phyloP scores from a whole-genome alignment of 2,329 filamentous ascomycete genomes.

The Ophiobolus disseminans region DNA sequence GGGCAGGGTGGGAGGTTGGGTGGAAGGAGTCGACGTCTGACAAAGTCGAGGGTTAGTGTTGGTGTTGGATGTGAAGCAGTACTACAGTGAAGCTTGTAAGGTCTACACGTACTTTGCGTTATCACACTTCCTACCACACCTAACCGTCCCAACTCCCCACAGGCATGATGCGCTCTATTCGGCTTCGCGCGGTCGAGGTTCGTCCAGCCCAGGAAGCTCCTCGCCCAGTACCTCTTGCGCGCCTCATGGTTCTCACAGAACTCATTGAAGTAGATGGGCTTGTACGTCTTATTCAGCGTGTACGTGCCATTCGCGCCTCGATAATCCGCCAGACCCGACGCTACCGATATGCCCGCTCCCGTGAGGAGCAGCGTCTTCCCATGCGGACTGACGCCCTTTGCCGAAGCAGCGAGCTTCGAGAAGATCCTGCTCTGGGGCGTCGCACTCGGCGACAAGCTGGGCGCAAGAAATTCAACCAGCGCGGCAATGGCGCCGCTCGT shows the following conservation, averaged over 20 bases:
- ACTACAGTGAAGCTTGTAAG: neutral
- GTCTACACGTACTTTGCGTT: slow-evolving; percentile 71
- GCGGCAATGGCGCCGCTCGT: slow-evolving; percentile 77
- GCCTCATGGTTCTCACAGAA: slow-evolving; percentile 83
- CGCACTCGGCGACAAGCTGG: slow-evolving; percentile 1
- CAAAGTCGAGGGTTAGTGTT: neutral
- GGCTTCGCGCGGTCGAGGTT: slow-evolving; percentile 79
- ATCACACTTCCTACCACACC: slow-evolving; percentile 79
- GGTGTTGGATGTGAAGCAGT: neutral
- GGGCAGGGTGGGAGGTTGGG: slow-evolving; percentile 72
- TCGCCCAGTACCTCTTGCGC: slow-evolving; percentile 92
- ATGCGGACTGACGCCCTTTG: slow-evolving; percentile 35
- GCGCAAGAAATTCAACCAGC: slow-evolving; percentile 77
- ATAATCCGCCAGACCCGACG: slow-evolving; percentile 92
- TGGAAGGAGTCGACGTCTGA: slow-evolving; percentile 92
- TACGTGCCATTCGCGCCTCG: slow-evolving; percentile 90
- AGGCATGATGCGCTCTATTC: slow-evolving; percentile 79
- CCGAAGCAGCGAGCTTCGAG: neutral
- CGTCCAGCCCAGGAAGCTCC: slow-evolving; percentile 92
- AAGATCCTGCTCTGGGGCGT: slow-evolving; percentile 9
- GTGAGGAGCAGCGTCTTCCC: slow-evolving; percentile 71
- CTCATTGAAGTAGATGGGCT: slow-evolving; percentile 92
- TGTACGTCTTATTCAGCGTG: slow-evolving; percentile 85
- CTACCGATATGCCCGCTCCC: slow-evolving; percentile 91
- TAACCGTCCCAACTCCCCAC: slow-evolving; percentile 73